Conservation (phyloP, 768 basidiomycete species). For the Pisolithus tinctorius region DNA sequence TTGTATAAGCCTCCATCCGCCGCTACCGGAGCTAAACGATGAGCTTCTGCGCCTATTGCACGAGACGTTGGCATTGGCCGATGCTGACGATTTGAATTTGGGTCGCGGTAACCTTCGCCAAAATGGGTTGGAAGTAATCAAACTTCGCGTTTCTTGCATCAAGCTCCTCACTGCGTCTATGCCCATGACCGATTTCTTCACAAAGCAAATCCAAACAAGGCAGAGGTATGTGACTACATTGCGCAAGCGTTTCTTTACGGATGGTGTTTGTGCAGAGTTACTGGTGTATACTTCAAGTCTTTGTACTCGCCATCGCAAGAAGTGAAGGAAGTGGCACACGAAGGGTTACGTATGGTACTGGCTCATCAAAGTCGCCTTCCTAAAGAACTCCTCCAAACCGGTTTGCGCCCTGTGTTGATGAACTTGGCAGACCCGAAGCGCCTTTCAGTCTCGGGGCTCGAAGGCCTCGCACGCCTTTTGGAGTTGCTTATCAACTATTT, state of each 20-base stretch:
- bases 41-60: slow-evolving; percentile 87
- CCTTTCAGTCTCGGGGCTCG: slow-evolving; percentile 84
- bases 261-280: slow-evolving; percentile 52
- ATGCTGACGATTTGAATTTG: slow-evolving; percentile 87
- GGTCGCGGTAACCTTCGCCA: slow-evolving; percentile 73
- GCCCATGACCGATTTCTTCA: slow-evolving; percentile 91
- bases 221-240: slow-evolving; percentile 52
- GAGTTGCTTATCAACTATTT: slow-evolving; percentile 97
- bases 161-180: slow-evolving; percentile 90
- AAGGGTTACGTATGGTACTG: slow-evolving; percentile 84
- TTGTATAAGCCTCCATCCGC: slow-evolving; percentile 83
- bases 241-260: not conserved
- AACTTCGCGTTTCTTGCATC: slow-evolving; percentile 91
- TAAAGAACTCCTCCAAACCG: slow-evolving; percentile 91
- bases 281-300: slow-evolving; percentile 96
- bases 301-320: slow-evolving; percentile 87
- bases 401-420: slow-evolving; percentile 93
- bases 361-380: slow-evolving; percentile 87
- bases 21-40: slow-evolving; percentile 86
- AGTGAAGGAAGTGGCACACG: slow-evolving; percentile 93
- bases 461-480: slow-evolving; percentile 88
- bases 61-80: slow-evolving; percentile 91
- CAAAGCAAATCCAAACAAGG: slow-evolving; percentile 74
- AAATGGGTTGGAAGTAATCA: slow-evolving; percentile 72
- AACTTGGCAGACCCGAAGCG: slow-evolving; percentile 96